These are phyloP conservation scores for Kitagawia praeruptora DNA, from an alignment of 129 eudicot genomes.

Conservation along the genomic window DNA sequence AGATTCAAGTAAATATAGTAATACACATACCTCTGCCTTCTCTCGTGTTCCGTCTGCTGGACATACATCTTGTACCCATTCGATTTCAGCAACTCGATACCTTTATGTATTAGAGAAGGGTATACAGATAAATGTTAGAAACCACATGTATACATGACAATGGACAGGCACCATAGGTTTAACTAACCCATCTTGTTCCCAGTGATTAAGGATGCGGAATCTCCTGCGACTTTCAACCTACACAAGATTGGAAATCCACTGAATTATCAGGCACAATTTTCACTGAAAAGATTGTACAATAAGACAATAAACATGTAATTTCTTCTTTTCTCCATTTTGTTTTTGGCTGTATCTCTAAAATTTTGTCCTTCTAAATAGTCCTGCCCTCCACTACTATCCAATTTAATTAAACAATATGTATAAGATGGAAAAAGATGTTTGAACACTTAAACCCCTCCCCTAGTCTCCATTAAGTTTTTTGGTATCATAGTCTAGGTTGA, in stretches of 20 bases:
- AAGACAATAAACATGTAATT: not conserved
- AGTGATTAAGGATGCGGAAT: constrained; percentile 66
- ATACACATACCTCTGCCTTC: constrained; percentile 54
- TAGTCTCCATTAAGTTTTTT: not conserved
- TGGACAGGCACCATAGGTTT: not conserved
- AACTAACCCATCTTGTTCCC: constrained; percentile 99
- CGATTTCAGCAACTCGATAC: constrained; percentile 91
- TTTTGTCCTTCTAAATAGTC: not conserved
- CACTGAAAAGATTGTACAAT: not conserved
- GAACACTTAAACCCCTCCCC: not conserved
- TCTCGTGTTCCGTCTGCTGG: constrained; percentile 74
- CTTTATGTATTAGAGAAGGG: constrained; percentile 29
- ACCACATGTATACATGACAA: not conserved
- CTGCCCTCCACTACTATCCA: not conserved
- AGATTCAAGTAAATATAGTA: not conserved
- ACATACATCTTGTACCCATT: constrained; percentile 69
- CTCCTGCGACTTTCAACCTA: constrained; percentile 95
- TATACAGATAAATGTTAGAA: constrained; percentile 5
- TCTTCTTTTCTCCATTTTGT: not conserved
- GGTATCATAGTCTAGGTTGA: not conserved
- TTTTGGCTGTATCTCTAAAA: not conserved
- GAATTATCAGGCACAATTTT: not conserved
- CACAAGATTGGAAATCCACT: constrained; percentile 9
- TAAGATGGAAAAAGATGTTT: not conserved
- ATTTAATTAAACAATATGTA: not conserved